Evolutionary conservation across 2,329 filamentous ascomycete species (phyloP).

Genomic region (Paracorniculantispora psalliotae): DNA sequence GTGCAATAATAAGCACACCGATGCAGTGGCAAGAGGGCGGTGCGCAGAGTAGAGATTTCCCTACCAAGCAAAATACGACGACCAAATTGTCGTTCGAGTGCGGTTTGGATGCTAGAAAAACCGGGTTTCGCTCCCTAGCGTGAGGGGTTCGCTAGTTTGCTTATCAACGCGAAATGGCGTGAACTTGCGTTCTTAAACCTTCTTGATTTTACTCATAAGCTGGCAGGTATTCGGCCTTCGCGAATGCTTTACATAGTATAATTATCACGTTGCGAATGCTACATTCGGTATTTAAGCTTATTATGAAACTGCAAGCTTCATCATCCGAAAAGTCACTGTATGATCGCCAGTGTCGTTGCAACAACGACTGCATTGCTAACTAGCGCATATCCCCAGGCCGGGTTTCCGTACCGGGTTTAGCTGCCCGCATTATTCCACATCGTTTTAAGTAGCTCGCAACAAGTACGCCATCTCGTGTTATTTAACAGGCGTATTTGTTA

Average conservation of each 20-base stretch:
- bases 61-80: background rate
- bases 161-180: background rate
- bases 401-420: background rate
- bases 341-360: background rate
- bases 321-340: background rate
- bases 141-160: background rate
- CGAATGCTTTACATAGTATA: too few species aligned
- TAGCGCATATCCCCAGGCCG: background rate
- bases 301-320: background rate
- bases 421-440: background rate
- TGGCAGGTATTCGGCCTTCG: too few species aligned
- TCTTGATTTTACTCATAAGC: background rate
- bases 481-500: background rate
- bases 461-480: background rate
- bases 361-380: background rate
- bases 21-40: background rate
- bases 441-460: background rate
- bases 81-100: too few species aligned
- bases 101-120: background rate
- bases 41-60: background rate
- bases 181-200: background rate
- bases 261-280: too few species aligned
- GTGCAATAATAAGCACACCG: conserved; percentile 7
- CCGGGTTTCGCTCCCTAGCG: background rate
- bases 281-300: background rate